These are phyloP conservation scores for Proliferodiscus dingleyae DNA, from an alignment of 2,329 filamentous ascomycete genomes.

Conservation along the genomic window DNA sequence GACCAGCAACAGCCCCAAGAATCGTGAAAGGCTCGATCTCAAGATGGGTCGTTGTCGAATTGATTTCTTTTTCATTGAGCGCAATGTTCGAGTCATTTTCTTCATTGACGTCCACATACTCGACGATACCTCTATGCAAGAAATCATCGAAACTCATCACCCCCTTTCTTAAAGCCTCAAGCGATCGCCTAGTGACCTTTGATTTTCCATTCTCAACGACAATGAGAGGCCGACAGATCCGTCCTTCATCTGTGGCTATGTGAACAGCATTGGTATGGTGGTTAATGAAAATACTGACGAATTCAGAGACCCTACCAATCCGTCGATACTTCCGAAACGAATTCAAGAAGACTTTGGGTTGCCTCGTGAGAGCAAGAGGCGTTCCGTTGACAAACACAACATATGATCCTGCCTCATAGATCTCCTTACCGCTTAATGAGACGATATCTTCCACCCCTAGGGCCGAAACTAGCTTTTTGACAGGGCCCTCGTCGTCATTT, in stretches of 20 bases:
- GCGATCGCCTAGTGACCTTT: conserved; percentile 71
- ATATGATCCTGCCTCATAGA: conserved; percentile 79
- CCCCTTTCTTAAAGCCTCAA: conserved; percentile 76
- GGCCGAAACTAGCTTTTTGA: conserved; percentile 79
- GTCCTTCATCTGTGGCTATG: conserved; percentile 93
- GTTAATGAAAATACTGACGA: conserved; percentile 95
- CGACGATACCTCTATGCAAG: conserved; percentile 80
- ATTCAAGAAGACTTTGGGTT: conserved; percentile 80
- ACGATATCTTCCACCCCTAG: conserved; percentile 81
- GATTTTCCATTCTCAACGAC: conserved; percentile 86
- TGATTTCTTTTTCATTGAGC: conserved; percentile 81
- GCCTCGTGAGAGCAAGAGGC: conserved; percentile 78
- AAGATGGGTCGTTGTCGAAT: conserved; percentile 79
- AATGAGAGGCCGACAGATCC: conserved; percentile 93
- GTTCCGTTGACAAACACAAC: conserved; percentile 95
- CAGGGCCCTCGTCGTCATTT: conserved; percentile 86
- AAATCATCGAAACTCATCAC: conserved; percentile 93
- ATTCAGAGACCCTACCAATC: conserved; percentile 88
- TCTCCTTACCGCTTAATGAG: conserved; percentile 75
- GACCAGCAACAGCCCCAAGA: conserved; percentile 86
- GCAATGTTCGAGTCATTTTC: conserved; percentile 95
- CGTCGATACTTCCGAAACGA: conserved; percentile 83
- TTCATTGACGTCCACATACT: conserved; percentile 97
- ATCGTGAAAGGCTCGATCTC: conserved; percentile 99
- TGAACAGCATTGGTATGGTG: conserved; percentile 87